Conservation (phyloP, 164 flowering plant genomes). For the Protea cynaroides region DNA sequence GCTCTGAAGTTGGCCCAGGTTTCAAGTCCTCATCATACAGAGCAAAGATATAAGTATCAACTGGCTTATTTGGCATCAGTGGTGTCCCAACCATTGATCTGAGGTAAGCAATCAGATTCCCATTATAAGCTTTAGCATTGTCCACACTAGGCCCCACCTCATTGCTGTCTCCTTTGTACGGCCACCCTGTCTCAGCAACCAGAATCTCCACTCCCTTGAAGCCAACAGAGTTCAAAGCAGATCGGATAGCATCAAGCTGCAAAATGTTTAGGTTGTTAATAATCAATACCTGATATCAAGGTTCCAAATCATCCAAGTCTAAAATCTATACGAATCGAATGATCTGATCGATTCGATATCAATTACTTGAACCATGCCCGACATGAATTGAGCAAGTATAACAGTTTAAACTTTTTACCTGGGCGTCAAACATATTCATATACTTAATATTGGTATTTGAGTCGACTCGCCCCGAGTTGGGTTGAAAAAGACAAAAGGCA, state of each 20-base stretch:
- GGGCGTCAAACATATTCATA: constrained; percentile 96
- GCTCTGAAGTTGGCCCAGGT: constrained; percentile 82
- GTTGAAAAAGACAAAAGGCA: constrained; percentile 87
- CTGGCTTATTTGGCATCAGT: constrained; percentile 89
- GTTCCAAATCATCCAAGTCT: too few species aligned
- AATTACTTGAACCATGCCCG: too few species aligned
- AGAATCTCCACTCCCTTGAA: constrained; percentile 70
- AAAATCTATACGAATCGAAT: too few species aligned
- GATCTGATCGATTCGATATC: too few species aligned
- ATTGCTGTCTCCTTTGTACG: constrained; percentile 64
- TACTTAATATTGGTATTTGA: constrained; percentile 61
- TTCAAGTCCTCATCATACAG: constrained; percentile 89
- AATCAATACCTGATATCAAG: too few species aligned
- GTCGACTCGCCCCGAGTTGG: constrained; percentile 78
- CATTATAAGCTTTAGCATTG: constrained; percentile 89
- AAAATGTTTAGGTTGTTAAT: not conserved
- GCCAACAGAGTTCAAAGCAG: constrained; percentile 66
- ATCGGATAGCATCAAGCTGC: constrained; percentile 81
- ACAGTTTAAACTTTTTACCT: constrained; percentile 34
- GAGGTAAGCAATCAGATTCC: constrained; percentile 70
- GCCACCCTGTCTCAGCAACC: constrained; percentile 98
- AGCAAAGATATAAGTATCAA: constrained; percentile 86
- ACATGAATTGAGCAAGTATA: too few species aligned
- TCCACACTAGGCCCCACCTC: constrained; percentile 80
- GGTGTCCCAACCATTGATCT: constrained; percentile 90